These are phyloP conservation scores for Macrophomina phaseolina DNA, from an alignment of 2,329 filamentous ascomycete genomes.

Conservation along the genomic window DNA sequence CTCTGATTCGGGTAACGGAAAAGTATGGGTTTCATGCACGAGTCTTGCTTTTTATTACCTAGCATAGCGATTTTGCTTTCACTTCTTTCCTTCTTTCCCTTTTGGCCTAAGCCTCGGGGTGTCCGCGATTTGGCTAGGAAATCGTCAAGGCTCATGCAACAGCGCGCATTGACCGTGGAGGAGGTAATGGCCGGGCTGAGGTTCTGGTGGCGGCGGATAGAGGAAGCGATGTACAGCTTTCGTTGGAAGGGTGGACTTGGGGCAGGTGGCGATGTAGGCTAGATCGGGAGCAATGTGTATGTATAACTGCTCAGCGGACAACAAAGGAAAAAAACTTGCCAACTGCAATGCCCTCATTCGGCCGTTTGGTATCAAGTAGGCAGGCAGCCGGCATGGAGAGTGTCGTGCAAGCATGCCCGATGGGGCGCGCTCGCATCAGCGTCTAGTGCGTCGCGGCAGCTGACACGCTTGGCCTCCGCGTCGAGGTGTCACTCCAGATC, in stretches of 20 bases:
- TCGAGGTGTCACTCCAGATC: slow-evolving; percentile 15
- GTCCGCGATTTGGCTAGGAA: slow-evolving; percentile 23
- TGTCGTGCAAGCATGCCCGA: slow-evolving; percentile 3
- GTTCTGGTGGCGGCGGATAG: slow-evolving; percentile 6
- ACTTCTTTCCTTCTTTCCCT: slow-evolving; percentile 27
- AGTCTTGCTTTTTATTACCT: slow-evolving; percentile 27
- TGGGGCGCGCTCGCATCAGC: neutral
- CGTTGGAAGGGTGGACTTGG: neutral
- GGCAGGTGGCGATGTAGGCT: slow-evolving; percentile 16
- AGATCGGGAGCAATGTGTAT: slow-evolving; percentile 18
- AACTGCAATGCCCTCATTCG: neutral
- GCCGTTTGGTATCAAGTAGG: neutral
- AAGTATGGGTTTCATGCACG: slow-evolving; percentile 28
- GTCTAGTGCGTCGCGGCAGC: slow-evolving; percentile 14
- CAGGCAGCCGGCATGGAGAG: neutral
- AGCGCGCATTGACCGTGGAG: slow-evolving; percentile 11
- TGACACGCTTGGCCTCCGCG: slow-evolving; percentile 20
- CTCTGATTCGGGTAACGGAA: slow-evolving; percentile 29
- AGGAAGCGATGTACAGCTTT: slow-evolving; percentile 20
- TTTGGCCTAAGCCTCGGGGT: slow-evolving; percentile 17
- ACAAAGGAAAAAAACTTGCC: neutral
- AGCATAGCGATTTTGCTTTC: slow-evolving; percentile 29
- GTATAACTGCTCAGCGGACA: slow-evolving; percentile 19
- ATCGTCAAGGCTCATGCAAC: neutral
- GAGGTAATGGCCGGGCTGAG: slow-evolving; percentile 22